Conservation (phyloP, 768 basidiomycete species). For the Gymnopilus dilepis region DNA sequence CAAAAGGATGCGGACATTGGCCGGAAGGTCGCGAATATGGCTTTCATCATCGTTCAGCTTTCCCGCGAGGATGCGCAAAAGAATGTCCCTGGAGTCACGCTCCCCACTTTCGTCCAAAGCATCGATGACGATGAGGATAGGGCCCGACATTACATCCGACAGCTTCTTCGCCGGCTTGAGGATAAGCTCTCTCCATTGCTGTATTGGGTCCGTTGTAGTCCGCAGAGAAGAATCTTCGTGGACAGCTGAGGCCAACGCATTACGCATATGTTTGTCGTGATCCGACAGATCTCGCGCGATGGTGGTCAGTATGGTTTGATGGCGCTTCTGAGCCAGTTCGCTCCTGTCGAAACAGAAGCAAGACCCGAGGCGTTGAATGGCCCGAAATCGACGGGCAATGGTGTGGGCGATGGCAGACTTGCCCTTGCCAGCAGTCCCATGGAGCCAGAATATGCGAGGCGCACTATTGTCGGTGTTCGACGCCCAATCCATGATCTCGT, state of each 20-base stretch:
- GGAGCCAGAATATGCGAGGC: slow-evolving; percentile 31
- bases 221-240: slow-evolving; percentile 8
- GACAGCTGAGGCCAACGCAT: slow-evolving; percentile 9
- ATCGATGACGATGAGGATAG: slow-evolving; percentile 39
- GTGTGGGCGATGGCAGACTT: slow-evolving; percentile 45
- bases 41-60: background rate
- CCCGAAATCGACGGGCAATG: slow-evolving; percentile 29
- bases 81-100: slow-evolving; percentile 16
- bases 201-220: slow-evolving; percentile 10
- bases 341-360: slow-evolving; percentile 39
- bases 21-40: slow-evolving; percentile 22
- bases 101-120: slow-evolving; percentile 41
- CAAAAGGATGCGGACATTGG: slow-evolving; percentile 36
- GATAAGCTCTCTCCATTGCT: slow-evolving; percentile 27
- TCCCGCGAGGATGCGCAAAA: slow-evolving; percentile 30
- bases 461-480: slow-evolving; percentile 14
- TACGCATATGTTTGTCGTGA: slow-evolving; percentile 11
- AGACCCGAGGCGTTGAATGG: slow-evolving; percentile 32
- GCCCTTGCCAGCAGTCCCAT: slow-evolving; percentile 31
- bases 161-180: slow-evolving; percentile 16
- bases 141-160: slow-evolving; percentile 12
- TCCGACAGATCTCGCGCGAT: slow-evolving; percentile 36
- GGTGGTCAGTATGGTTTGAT: slow-evolving; percentile 35
- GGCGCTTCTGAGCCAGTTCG: slow-evolving; percentile 21
- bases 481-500: slow-evolving; percentile 31